phyloP scores from a whole-genome alignment of 805 yeast genomes.

The Candida montana region DNA sequence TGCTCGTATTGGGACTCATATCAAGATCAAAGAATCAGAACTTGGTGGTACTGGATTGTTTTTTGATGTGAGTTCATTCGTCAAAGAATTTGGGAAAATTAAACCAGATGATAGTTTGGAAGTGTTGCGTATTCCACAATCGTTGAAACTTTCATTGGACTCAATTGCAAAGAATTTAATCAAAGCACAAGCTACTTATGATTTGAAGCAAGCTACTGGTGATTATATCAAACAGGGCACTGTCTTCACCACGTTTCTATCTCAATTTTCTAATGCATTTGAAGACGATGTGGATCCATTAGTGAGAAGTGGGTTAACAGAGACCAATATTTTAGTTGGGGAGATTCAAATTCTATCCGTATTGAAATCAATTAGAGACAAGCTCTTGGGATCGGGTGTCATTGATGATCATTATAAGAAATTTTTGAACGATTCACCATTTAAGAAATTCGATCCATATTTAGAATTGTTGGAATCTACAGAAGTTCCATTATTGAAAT shows the following conservation, averaged over 20 bases:
- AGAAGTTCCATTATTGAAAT: slow-evolving; percentile 23
- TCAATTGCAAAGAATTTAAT: slow-evolving; percentile 20
- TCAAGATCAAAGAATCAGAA: slow-evolving; percentile 20
- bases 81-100: slow-evolving; percentile 2
- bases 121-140: slow-evolving; percentile 35
- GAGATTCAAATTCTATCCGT: slow-evolving; percentile 20
- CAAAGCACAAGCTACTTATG: slow-evolving; percentile 15
- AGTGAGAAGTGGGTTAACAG: slow-evolving; percentile 20
- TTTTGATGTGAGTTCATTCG: slow-evolving; percentile 11
- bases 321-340: slow-evolving; percentile 24
- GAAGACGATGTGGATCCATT: slow-evolving; percentile 20
- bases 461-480: slow-evolving; percentile 31
- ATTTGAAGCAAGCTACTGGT: slow-evolving; percentile 1
- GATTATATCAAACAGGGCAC: slow-evolving; percentile 15
- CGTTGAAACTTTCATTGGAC: slow-evolving; percentile 28
- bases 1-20: slow-evolving; percentile 4
- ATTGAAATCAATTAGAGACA: slow-evolving; percentile 14
- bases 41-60: slow-evolving; percentile 36
- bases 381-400: background rate
- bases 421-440: slow-evolving; percentile 18
- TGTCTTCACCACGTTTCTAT: slow-evolving; percentile 17
- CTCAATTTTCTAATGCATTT: slow-evolving; percentile 15
- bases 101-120: slow-evolving; percentile 21
- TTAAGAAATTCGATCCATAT: slow-evolving; percentile 26
- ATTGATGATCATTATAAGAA: slow-evolving; percentile 5